Evolutionary conservation across 306 rosid genomes (phyloP), one percentile per base, ranked within the genome.

Genomic region (Benincasa hispida): DNA sequence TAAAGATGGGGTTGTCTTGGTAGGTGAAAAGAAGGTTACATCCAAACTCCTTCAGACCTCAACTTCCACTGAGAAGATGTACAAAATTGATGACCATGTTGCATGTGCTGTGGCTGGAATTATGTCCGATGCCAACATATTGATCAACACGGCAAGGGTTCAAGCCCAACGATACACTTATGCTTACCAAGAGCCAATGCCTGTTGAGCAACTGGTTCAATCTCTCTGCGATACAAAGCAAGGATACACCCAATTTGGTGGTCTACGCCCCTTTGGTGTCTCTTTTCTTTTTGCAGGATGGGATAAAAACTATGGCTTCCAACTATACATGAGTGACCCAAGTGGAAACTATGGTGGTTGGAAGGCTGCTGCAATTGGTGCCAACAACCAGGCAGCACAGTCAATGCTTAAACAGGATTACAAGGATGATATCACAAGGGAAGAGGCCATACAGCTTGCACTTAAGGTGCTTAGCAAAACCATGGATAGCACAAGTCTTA

Each of bases 331-430:
- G 83, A 83, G 86, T n/a, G 86, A 83, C 57, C 86, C 83, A 34
- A 83, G 86, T 77, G 86, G 86, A 77, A 80, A 83, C 78, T 83
- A 83, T 65, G 86, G 86, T 35, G 86, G 86, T 28, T 83, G 86
- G 86, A 83, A 83, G 81, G 86, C 86, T 77, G 86, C 83, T 22
- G 86, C 83, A 10, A 83, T 83, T 54, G 86, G 86, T 18, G 86
- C 86, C 39, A 83, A 83, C 76, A 83, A 83, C 77, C 86, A 83
- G 76, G 83, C 86, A 19, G 86, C 86, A 34, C 86, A 83, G 68
- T 83, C 86, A 2, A 83, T 83, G 86, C 83, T 83, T 21, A 83
- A 83, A 78, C 86, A 83, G 77, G 86, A 83, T 73, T 83, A 83
- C 81, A 83, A 83, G 79, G 86, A 83, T 73, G 83, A 83, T 22